These are phyloP conservation scores for Magnolia changhungtana DNA, from an alignment of 164 flowering plant species.

Conservation along the genomic window DNA sequence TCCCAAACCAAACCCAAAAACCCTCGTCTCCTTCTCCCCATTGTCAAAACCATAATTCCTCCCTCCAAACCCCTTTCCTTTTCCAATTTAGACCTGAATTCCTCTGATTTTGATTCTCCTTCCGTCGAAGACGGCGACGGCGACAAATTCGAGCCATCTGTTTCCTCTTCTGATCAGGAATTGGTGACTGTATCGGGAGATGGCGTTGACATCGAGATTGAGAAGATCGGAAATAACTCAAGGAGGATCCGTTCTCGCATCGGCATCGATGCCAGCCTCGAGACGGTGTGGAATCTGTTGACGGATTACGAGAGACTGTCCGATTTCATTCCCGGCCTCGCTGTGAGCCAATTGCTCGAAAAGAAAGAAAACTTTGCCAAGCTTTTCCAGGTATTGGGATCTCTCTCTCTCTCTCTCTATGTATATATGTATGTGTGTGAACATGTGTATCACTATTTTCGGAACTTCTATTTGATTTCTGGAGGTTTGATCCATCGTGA, in stretches of 20 bases:
- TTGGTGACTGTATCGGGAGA: neutral
- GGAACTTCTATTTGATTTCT: neutral
- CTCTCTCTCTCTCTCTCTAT: no score
- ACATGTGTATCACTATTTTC: neutral
- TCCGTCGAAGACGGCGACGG: neutral
- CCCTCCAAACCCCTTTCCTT: slow-evolving; percentile 2
- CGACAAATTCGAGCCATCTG: neutral
- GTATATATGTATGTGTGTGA: no score
- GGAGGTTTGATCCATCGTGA: neutral
- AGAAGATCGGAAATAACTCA: slow-evolving; percentile 46
- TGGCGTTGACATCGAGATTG: slow-evolving; percentile 33
- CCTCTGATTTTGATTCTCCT: slow-evolving; percentile 10
- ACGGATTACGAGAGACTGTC: slow-evolving; percentile 68
- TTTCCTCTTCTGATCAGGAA: neutral
- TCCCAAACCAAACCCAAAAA: neutral
- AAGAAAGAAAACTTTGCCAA: slow-evolving; percentile 55
- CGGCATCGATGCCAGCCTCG: slow-evolving; percentile 44
- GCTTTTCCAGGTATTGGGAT: slow-evolving; percentile 49
- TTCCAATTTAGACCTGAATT: neutral
- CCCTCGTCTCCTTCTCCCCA: neutral
- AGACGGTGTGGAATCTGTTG: slow-evolving; percentile 54
- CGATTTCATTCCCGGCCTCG: slow-evolving; percentile 71
- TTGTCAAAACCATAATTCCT: neutral
- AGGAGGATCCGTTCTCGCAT: slow-evolving; percentile 51
- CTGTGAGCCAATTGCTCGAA: slow-evolving; percentile 54